Percentiles rank a stretch among this genome's conserved stretches.
Evolutionary conservation across 192 early-diverging fungal genomes (phyloP).

Genomic region (Coemansia sp.): DNA sequence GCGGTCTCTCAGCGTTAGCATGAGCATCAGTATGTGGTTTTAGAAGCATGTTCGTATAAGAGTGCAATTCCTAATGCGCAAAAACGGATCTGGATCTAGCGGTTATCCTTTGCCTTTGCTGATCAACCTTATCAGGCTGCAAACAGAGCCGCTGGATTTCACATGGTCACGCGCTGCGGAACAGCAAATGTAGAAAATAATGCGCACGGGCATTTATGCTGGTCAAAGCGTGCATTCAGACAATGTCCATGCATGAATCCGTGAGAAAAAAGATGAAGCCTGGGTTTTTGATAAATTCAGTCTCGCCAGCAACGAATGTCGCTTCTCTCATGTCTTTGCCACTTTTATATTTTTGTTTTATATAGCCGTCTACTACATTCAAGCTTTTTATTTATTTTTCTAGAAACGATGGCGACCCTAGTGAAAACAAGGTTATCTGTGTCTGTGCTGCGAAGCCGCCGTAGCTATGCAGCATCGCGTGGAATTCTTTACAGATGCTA

Average conservation of each 20-base stretch:
- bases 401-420: constrained; percentile 26
- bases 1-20: constrained; percentile 67
- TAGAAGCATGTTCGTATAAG: constrained; percentile 20
- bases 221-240: not conserved
- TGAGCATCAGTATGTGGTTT: constrained; percentile 91
- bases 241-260: not conserved
- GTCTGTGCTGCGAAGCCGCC: not conserved
- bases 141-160: not conserved
- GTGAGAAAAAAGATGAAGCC: not conserved
- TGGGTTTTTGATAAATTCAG: not conserved
- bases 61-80: not conserved
- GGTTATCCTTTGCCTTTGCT: not conserved
- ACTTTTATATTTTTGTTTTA: not conserved
- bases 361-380: not conserved
- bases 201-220: not conserved
- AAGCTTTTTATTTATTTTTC: constrained; percentile 37
- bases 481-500: constrained; percentile 4
- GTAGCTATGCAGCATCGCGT: not conserved
- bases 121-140: not conserved
- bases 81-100: no score
- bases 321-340: not conserved
- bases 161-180: constrained; percentile 1
- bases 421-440: not conserved
- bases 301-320: not conserved
- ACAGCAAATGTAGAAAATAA: not conserved